phyloP scores from a whole-genome alignment of 148 eudicot species.

The Spergularia marina region DNA sequence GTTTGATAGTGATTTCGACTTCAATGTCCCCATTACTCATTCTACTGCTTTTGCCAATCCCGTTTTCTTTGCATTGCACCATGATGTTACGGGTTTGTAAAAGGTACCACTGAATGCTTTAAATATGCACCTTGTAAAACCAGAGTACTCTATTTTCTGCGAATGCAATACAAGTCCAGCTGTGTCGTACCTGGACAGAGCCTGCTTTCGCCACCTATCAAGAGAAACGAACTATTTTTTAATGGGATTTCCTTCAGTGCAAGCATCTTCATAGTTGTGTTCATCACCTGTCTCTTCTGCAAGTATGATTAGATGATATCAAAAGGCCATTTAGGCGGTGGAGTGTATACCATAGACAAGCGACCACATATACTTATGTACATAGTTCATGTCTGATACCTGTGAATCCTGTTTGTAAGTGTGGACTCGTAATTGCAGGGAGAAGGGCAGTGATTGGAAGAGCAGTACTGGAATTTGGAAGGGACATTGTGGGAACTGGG shows the following conservation, averaged over 20 bases:
- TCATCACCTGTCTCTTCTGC: conserved; percentile 27
- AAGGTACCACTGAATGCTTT: neutral
- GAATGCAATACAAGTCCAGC: neutral
- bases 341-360: conserved; percentile 19
- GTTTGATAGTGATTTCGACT: conserved; percentile 4
- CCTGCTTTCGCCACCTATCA: conserved; percentile 23
- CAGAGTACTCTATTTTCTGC: conserved; percentile 1
- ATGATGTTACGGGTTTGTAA: neutral
- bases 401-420: neutral
- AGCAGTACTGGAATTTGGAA: neutral
- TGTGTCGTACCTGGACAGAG: conserved; percentile 13
- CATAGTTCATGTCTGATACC: conserved; percentile 17
- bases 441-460: neutral
- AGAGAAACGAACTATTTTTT: conserved; percentile 34
- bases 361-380: conserved; percentile 7
- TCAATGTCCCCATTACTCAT: neutral
- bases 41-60: neutral
- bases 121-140: neutral
- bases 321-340: conserved; percentile 11
- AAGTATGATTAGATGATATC: conserved; percentile 23
- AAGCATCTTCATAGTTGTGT: conserved; percentile 13
- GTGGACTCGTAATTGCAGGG: neutral
- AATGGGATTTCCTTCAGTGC: conserved; percentile 21
- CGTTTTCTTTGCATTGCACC: conserved; percentile 7
- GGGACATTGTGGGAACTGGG: neutral